A percentile compares a stretch with the other conserved stretches of the same genome.
Evolutionary conservation across 2,329 filamentous ascomycete species (phyloP).

Genomic region (Pseudopyricularia cyperi): DNA sequence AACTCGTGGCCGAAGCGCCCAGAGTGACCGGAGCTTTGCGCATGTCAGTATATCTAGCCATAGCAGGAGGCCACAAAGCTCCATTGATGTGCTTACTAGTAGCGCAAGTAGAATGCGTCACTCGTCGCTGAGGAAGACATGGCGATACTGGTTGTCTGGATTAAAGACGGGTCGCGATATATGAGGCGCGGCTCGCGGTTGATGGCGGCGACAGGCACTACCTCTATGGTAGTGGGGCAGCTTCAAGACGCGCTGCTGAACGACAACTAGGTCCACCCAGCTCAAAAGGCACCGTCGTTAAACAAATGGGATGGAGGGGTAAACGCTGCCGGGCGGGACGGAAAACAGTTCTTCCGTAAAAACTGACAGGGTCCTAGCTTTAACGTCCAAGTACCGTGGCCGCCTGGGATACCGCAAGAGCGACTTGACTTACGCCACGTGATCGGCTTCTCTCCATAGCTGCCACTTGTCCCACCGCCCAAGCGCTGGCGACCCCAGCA

Average conservation of each 20-base stretch:
- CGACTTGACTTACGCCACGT: constrained; percentile 1
- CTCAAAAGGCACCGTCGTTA: not conserved
- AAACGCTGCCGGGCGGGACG: not conserved
- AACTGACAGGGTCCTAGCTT: not conserved
- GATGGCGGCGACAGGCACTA: not conserved
- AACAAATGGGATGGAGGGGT: not conserved
- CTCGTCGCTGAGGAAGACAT: constrained; percentile 47
- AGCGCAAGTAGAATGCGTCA: constrained; percentile 89
- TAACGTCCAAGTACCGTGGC: not conserved
- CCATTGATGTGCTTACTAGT: constrained; percentile 61
- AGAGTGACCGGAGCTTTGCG: constrained; percentile 79
- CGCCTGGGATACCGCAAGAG: not conserved
- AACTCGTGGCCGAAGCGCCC: constrained; percentile 98
- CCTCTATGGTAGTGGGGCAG: not conserved
- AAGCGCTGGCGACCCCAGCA: constrained; percentile 3
- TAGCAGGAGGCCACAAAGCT: not conserved
- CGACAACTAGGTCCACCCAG: not conserved
- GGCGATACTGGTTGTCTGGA: constrained; percentile 10
- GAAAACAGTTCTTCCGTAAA: not conserved
- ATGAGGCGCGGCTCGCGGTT: not conserved
- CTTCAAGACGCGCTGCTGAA: constrained; percentile 5
- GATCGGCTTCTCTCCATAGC: not conserved
- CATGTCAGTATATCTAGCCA: constrained; percentile 3
- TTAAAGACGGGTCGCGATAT: not conserved
- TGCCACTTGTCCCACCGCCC: constrained; percentile 5